Conservation (phyloP, 2,329 filamentous ascomycete species). For the Aspergillus clavatus region DNA sequence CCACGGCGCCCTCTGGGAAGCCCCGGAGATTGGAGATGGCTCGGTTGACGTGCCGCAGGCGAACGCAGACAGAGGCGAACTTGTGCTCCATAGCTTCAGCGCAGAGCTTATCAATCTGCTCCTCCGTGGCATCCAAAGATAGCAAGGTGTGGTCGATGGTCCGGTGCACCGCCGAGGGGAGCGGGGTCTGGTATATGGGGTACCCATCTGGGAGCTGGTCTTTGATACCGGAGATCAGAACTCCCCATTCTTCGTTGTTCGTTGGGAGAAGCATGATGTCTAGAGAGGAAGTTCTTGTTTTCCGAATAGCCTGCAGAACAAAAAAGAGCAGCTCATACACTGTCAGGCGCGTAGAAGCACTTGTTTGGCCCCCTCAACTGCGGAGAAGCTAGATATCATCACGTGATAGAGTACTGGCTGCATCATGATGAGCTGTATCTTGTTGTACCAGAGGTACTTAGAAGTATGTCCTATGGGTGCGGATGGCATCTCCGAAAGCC, state of each 20-base stretch:
- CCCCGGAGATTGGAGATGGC: conserved; percentile 45
- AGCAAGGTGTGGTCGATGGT: conserved; percentile 44
- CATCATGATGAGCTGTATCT: not conserved
- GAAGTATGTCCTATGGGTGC: not conserved
- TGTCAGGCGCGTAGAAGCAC: not conserved
- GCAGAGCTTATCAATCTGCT: conserved; percentile 52
- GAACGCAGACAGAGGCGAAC: conserved; percentile 53
- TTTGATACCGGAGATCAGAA: conserved; percentile 24
- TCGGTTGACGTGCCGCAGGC: conserved; percentile 48
- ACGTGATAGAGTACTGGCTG: conserved; percentile 1
- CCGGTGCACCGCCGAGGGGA: conserved; percentile 26
- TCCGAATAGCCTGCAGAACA: not conserved
- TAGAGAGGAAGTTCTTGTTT: not conserved
- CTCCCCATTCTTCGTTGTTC: conserved; percentile 32
- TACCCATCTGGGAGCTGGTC: conserved; percentile 21
- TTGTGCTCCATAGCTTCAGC: conserved; percentile 47
- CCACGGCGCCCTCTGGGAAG: conserved; percentile 47
- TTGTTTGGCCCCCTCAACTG: conserved; percentile 3
- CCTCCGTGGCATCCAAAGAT: conserved; percentile 39
- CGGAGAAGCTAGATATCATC: conserved; percentile 6
- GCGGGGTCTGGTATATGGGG: conserved; percentile 20
- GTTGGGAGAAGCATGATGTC: conserved; percentile 23
- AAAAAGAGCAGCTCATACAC: too few species aligned
- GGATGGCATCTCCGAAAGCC: not conserved
- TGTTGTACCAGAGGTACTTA: not conserved